Percentiles rank a stretch among this genome's conserved stretches.
Evolutionary conservation across 1,139 yeast genomes (phyloP).

Genomic region (Kurtzmaniella quercitrusa): DNA sequence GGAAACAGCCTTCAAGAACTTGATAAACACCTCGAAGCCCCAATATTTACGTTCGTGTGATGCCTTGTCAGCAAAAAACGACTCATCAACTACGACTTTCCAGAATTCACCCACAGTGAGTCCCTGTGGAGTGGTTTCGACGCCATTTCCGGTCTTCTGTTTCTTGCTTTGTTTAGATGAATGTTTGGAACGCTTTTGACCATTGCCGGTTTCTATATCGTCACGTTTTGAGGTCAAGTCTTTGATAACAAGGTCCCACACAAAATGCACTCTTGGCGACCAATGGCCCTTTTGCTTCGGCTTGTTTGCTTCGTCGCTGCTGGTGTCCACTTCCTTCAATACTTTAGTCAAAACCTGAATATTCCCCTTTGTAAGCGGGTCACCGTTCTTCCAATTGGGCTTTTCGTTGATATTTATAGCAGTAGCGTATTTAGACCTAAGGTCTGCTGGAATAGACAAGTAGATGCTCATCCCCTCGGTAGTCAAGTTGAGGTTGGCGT

Average conservation of each 20-base stretch:
- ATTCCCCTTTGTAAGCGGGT: constrained; percentile 72
- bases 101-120: constrained; percentile 67
- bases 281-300: constrained; percentile 60
- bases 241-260: constrained; percentile 66
- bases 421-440: constrained; percentile 22
- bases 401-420: constrained; percentile 21
- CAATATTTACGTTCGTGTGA: constrained; percentile 84
- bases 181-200: constrained; percentile 8
- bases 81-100: constrained; percentile 75
- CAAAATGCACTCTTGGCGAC: constrained; percentile 78
- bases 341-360: constrained; percentile 57
- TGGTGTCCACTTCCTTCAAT: constrained; percentile 51
- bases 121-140: constrained; percentile 25
- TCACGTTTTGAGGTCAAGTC: constrained; percentile 25
- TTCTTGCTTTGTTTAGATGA: constrained; percentile 24
- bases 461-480: constrained; percentile 81
- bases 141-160: constrained; percentile 10
- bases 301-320: constrained; percentile 25
- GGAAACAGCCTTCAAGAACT: constrained; percentile 33
- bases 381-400: constrained; percentile 61
- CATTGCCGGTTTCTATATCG: constrained; percentile 15
- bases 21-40: constrained; percentile 73
- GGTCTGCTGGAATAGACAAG: constrained; percentile 39
- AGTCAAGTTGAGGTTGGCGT: constrained; percentile 55
- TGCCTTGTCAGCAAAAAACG: constrained; percentile 69